Evolutionary conservation across 1,284 basidiomycete genomes (phyloP), one percentile per base, ranked within the genome.

Genomic region (Ganoderma boninense): DNA sequence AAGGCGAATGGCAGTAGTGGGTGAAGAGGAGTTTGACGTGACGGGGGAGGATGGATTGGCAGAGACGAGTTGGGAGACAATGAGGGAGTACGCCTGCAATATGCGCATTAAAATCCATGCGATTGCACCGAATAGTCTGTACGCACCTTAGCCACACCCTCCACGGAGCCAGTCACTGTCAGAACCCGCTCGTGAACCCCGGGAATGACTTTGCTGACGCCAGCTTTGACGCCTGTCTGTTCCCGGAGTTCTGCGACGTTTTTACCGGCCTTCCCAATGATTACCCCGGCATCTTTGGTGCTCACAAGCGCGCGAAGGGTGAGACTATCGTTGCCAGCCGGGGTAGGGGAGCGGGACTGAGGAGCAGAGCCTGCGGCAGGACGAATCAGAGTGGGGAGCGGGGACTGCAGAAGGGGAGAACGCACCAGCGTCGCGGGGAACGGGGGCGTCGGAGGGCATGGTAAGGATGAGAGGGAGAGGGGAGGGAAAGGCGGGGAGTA

Each of bases 101-200:
- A 54, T 54, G 44, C 56, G 63, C 62, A 62, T 75, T 44, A 75
- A 70, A 67, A 61, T 69, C 65, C 62, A 66, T 66, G 56, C 62
- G 26, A 38, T 11, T 29, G 66, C 56, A 66, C 64, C 60, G 46
- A 66, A 49, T 66, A 52, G 64, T 62, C 62, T 46, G 11, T 65
- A 38, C 86, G 64, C 73, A 94, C 95, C 87, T 96, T 95, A 76
- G 97, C 92, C 74, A 99, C 95, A 74, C 91, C 92, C 77, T 98
- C 95, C 77, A 97, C 92, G 66, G 94, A 90, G 71, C 97, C 97
- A 72, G 90, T 93, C 82, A 99, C 94, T 78, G 94, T 96, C 80
- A 99, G 91, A 78, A 99, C 96, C 77, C 97, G 95, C 85, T 99
- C 97, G 82, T 98, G 96, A 72, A 99, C 96, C 77, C 97, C 97